Evolutionary conservation across 2,329 filamentous ascomycete species (phyloP).

Genomic region (Dendrostoma leiphaemia): DNA sequence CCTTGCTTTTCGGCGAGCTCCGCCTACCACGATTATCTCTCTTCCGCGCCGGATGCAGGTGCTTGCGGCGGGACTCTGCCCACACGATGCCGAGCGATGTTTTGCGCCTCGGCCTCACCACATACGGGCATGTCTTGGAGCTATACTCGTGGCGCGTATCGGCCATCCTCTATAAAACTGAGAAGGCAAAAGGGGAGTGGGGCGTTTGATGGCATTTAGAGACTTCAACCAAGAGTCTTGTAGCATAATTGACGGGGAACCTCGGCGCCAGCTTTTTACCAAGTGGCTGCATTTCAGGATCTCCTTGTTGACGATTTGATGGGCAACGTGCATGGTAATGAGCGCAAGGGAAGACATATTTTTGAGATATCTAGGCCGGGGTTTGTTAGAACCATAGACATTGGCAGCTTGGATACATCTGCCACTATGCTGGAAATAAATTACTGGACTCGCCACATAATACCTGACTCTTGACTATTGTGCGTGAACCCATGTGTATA

Average conservation of each 20-base stretch:
- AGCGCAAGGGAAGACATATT: neutral
- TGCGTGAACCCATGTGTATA: too few relatives aligned
- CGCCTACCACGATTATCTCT: too few relatives aligned
- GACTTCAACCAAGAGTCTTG: neutral
- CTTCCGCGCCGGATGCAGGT: too few relatives aligned
- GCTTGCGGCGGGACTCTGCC: too few relatives aligned
- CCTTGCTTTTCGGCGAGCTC: too few relatives aligned
- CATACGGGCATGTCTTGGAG: neutral
- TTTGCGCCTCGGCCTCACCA: too few relatives aligned
- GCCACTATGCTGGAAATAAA: too few relatives aligned
- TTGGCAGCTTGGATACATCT: neutral
- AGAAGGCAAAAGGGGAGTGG: neutral
- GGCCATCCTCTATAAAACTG: too few relatives aligned
- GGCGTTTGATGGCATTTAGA: neutral
- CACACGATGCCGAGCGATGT: too few relatives aligned
- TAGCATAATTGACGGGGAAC: neutral
- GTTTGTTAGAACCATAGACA: neutral
- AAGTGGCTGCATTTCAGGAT: neutral
- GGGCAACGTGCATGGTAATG: neutral
- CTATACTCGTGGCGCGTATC: neutral
- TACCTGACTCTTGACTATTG: too few relatives aligned
- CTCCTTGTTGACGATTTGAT: neutral
- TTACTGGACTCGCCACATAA: too few relatives aligned
- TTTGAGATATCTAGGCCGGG: neutral
- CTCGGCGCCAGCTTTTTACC: neutral